Evolutionary conservation across 768 basidiomycete genomes (phyloP).

Genomic region (Pleurotus djamor): DNA sequence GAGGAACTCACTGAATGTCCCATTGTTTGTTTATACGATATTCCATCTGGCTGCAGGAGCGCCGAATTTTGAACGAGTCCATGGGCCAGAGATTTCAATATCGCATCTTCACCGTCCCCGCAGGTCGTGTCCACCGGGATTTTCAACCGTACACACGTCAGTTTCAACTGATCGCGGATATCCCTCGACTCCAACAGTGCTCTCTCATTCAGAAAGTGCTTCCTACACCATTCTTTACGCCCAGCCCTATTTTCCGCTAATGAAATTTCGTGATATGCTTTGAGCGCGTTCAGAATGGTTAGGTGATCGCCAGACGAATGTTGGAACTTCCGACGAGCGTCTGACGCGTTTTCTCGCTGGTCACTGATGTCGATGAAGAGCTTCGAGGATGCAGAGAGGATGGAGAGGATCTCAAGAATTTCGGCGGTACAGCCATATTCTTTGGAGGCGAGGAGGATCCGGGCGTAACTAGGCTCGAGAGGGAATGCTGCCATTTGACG

Average conservation of each 20-base stretch:
- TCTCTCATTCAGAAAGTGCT: conserved; percentile 81
- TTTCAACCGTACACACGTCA: conserved; percentile 55
- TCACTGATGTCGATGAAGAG: conserved; percentile 79
- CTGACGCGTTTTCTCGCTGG: conserved; percentile 68
- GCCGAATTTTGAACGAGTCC: conserved; percentile 87
- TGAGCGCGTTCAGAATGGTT: conserved; percentile 82
- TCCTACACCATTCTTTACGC: conserved; percentile 77
- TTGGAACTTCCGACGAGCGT: conserved; percentile 74
- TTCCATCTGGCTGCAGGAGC: conserved; percentile 77
- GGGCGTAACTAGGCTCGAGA: conserved; percentile 82
- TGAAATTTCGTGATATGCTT: conserved; percentile 74
- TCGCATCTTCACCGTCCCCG: conserved; percentile 63
- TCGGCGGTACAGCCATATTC: conserved; percentile 72
- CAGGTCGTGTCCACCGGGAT: conserved; percentile 60
- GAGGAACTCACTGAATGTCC: conserved; percentile 55
- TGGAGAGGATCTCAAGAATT: conserved; percentile 80
- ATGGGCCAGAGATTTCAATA: conserved; percentile 69
- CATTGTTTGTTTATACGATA: conserved; percentile 77
- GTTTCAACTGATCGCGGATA: conserved; percentile 76
- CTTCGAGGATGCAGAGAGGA: conserved; percentile 79
- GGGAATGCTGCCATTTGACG: conserved; percentile 89
- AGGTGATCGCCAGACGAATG: conserved; percentile 90
- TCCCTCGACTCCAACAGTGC: conserved; percentile 76
- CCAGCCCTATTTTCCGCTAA: conserved; percentile 41
- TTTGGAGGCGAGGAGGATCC: conserved; percentile 77